Evolutionary conservation across 2,329 filamentous ascomycete species (phyloP).

Genomic region (Xylariales sp.): DNA sequence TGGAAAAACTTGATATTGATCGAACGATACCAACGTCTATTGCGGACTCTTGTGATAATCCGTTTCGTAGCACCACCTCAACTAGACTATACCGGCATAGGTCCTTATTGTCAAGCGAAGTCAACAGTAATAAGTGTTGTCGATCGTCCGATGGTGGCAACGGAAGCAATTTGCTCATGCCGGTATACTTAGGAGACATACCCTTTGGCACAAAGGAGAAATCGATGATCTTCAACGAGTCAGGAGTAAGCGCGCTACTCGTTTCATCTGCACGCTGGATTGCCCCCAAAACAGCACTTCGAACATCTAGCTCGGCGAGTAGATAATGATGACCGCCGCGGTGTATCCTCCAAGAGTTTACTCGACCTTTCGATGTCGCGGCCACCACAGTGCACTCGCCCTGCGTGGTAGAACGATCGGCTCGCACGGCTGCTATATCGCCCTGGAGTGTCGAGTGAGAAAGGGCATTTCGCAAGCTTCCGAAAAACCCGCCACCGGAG

Average conservation of each 20-base stretch:
- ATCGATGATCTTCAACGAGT: conserved; percentile 80
- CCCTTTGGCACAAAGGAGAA: conserved; percentile 75
- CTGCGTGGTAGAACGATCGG: conserved; percentile 76
- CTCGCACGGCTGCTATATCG: conserved; percentile 82
- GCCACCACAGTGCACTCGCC: conserved; percentile 89
- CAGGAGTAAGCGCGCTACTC: conserved; percentile 61
- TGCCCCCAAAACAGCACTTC: conserved; percentile 70
- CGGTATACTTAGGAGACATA: conserved; percentile 61
- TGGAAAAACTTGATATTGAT: conserved; percentile 73
- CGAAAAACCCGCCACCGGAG: conserved; percentile 75
- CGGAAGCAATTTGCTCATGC: conserved; percentile 63
- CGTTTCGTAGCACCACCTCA: conserved; percentile 72
- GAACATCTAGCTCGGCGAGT: conserved; percentile 76
- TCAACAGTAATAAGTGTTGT: conserved; percentile 71
- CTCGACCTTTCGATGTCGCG: conserved; percentile 78
- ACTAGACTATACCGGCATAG: conserved; percentile 77
- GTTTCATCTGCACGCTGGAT: conserved; percentile 67
- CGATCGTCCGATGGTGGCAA: conserved; percentile 63
- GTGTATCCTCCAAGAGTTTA: conserved; percentile 90
- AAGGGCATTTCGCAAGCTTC: conserved; percentile 82
- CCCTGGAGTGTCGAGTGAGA: conserved; percentile 76
- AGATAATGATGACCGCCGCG: conserved; percentile 86
- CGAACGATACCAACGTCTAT: conserved; percentile 73
- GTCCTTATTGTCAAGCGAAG: conserved; percentile 63
- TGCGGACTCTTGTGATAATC: conserved; percentile 49